Conservation (phyloP, 2,329 filamentous ascomycete genomes). For the Fusarium coffeatum region DNA sequence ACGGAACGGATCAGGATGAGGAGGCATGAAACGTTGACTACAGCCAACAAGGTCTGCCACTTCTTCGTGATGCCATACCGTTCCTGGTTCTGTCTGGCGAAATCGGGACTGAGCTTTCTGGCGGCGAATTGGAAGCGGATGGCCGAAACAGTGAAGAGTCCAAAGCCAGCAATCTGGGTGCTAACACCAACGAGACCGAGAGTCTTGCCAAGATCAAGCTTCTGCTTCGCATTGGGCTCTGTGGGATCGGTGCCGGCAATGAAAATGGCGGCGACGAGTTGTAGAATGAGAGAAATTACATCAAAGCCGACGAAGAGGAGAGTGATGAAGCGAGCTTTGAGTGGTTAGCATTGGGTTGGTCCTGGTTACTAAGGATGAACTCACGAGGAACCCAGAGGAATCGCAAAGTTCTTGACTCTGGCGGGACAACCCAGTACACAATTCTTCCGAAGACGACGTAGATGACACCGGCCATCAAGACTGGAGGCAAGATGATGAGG, state of each 20-base stretch:
- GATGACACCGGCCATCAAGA: slow-evolving; percentile 44
- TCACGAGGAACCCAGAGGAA: slow-evolving; percentile 42
- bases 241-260: slow-evolving; percentile 53
- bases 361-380: rapidly evolving
- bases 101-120: slow-evolving; percentile 16
- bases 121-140: slow-evolving; percentile 61
- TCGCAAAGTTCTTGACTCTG: slow-evolving; percentile 27
- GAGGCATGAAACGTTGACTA: slow-evolving; percentile 33
- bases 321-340: slow-evolving; percentile 45
- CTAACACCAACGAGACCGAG: slow-evolving; percentile 38
- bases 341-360: not conserved
- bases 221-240: slow-evolving; percentile 48
- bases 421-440: slow-evolving; percentile 41
- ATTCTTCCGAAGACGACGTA: slow-evolving; percentile 43
- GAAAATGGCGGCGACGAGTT: slow-evolving; percentile 54
- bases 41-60: slow-evolving; percentile 29
- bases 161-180: slow-evolving; percentile 59
- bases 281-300: slow-evolving; percentile 53
- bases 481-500: slow-evolving; percentile 39
- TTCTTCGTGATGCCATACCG: slow-evolving; percentile 24
- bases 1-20: slow-evolving; percentile 40
- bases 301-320: slow-evolving; percentile 57
- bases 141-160: slow-evolving; percentile 59
- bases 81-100: slow-evolving; percentile 25
- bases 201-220: slow-evolving; percentile 31